Percentiles rank a stretch among this genome's conserved stretches.
These are phyloP conservation scores for Actinomucor elegans DNA, from an alignment of 371 early-diverging fungal species.

Conservation along the genomic window DNA sequence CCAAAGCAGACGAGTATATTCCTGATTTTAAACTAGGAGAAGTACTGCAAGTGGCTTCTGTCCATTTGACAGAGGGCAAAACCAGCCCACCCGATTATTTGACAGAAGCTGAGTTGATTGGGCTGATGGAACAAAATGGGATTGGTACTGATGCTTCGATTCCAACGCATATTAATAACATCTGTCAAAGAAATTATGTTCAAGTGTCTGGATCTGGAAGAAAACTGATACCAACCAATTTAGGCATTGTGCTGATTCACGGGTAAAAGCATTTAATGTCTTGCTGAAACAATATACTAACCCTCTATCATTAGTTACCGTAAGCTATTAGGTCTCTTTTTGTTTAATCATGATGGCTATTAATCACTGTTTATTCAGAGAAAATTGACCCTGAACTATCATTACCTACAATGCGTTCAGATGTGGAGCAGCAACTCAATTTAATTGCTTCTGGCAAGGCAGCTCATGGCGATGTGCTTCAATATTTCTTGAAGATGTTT, in stretches of 20 bases:
- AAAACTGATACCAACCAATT: conserved; percentile 47
- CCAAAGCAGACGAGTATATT: conserved; percentile 43
- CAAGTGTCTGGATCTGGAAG: conserved; percentile 40
- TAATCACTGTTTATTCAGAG: conserved; percentile 22
- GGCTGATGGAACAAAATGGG: conserved; percentile 67
- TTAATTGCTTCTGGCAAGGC: conserved; percentile 52
- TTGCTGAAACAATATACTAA: too few species aligned
- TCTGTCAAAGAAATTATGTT: conserved; percentile 67
- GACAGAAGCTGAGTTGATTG: conserved; percentile 72
- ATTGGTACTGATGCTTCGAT: conserved; percentile 85
- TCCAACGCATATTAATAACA: conserved; percentile 75
- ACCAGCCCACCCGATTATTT: conserved; percentile 69
- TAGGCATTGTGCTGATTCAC: conserved; percentile 57
- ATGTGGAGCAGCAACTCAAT: conserved; percentile 52
- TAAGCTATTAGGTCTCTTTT: conserved; percentile 21
- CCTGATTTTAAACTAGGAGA: conserved; percentile 48
- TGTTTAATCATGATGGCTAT: too few species aligned
- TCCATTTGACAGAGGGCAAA: conserved; percentile 47
- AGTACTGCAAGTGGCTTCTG: conserved; percentile 19
- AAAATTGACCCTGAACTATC: conserved; percentile 57
- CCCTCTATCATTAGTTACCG: too few species aligned
- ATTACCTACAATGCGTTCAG: conserved; percentile 54
- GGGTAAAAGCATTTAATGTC: conserved; percentile 41
- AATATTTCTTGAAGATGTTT: conserved; percentile 48
- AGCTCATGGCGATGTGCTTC: conserved; percentile 34